Evolutionary conservation across 2,329 filamentous ascomycete genomes (phyloP).

Genomic region (Verticillium nonalfalfae): DNA sequence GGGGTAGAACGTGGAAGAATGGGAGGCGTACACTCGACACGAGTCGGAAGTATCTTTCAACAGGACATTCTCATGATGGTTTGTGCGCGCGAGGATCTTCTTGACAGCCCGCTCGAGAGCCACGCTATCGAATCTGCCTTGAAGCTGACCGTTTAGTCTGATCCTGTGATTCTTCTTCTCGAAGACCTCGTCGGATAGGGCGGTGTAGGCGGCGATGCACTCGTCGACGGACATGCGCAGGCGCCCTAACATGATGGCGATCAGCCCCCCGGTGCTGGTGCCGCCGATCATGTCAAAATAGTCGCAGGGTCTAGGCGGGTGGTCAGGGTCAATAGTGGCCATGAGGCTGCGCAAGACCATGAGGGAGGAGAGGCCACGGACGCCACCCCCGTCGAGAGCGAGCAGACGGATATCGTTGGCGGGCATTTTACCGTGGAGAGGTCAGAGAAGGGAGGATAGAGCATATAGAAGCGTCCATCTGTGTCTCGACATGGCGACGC

Average conservation of each 20-base stretch:
- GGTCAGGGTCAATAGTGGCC: constrained; percentile 8
- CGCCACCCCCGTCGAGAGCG: constrained; percentile 17
- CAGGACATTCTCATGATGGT: background rate
- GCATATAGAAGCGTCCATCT: too few relatives aligned
- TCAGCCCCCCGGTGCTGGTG: constrained; percentile 22
- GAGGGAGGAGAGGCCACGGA: constrained; percentile 21
- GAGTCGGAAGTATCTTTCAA: background rate
- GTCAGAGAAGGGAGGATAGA: too few relatives aligned
- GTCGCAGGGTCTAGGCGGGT: constrained; percentile 13
- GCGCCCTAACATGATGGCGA: constrained; percentile 35
- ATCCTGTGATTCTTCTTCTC: background rate
- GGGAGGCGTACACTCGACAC: background rate
- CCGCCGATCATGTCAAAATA: constrained; percentile 23
- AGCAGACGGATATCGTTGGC: too few relatives aligned
- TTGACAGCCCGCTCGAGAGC: background rate
- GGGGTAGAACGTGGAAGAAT: background rate
- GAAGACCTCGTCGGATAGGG: background rate
- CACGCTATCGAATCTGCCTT: background rate
- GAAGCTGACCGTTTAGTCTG: background rate
- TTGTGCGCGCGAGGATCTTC: background rate
- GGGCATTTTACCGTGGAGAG: too few relatives aligned
- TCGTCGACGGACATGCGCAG: background rate
- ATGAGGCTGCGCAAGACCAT: constrained; percentile 19
- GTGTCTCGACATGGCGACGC: too few relatives aligned
- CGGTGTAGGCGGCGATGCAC: constrained; percentile 1